Evolutionary conservation across 163 green algal genomes (phyloP).

Genomic region (Dunaliella salina): DNA sequence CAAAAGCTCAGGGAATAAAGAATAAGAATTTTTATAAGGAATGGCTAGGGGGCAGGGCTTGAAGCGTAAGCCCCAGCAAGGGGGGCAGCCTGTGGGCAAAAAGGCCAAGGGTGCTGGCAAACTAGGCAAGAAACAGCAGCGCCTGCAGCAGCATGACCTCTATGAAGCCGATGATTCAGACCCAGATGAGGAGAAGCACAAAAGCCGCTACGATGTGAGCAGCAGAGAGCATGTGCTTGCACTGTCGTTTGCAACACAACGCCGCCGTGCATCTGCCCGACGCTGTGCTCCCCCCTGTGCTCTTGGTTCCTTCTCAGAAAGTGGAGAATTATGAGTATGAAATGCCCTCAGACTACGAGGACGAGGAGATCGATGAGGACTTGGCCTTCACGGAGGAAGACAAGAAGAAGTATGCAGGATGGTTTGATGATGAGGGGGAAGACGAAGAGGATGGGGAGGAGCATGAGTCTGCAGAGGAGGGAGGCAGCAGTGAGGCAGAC

Average conservation of each 20-base stretch:
- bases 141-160: constrained; percentile 31
- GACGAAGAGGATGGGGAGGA: constrained; percentile 32
- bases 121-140: not conserved
- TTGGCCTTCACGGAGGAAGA: constrained; percentile 82
- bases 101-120: not conserved
- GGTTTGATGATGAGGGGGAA: constrained; percentile 57
- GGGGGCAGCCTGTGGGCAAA: not conserved
- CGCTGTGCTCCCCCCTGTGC: not conserved
- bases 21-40: not conserved
- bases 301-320: constrained; percentile 39
- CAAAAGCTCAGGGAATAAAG: too few relatives aligned
- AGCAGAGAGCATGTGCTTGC: not conserved
- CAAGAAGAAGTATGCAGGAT: constrained; percentile 66
- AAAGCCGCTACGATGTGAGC: constrained; percentile 66
- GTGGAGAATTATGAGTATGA: constrained; percentile 86
- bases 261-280: not conserved
- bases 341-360: constrained; percentile 79
- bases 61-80: not conserved
- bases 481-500: constrained; percentile 20
- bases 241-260: not conserved
- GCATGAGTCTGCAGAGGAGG: constrained; percentile 10
- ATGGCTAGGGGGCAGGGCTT: not conserved
- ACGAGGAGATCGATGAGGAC: constrained; percentile 90
- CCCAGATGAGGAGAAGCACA: constrained; percentile 58
- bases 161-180: constrained; percentile 72